phyloP scores from a whole-genome alignment of 306 rosid species.

The barrel medic (Medicago truncatula) region DNA sequence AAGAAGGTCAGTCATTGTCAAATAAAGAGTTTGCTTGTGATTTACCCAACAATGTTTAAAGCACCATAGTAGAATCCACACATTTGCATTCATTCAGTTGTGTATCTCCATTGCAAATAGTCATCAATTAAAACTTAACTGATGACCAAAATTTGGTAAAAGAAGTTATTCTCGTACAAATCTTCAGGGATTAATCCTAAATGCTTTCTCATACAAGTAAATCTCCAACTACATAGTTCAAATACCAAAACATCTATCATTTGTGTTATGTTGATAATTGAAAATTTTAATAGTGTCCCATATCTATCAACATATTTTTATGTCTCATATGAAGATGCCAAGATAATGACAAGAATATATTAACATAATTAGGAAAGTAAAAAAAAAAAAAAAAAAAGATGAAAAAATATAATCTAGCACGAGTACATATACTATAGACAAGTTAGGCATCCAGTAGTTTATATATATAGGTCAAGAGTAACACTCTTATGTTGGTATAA shows the following conservation, averaged over 20 bases:
- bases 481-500: conserved; percentile 78
- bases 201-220: background rate
- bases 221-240: background rate
- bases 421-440: conserved; percentile 2
- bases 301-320: too few species aligned
- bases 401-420: conserved; percentile 20
- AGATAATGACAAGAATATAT: background rate
- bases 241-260: background rate
- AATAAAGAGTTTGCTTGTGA: background rate
- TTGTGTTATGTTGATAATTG: background rate
- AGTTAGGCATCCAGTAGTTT: conserved; percentile 27
- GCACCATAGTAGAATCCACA: background rate
- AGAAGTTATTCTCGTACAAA: too few species aligned
- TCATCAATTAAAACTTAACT: background rate
- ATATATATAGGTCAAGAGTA: conserved; percentile 70
- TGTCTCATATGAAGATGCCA: background rate
- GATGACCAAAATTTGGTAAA: background rate
- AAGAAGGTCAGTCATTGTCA: background rate
- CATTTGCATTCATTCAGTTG: background rate
- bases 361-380: background rate
- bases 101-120: background rate
- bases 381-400: background rate
- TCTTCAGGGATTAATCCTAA: background rate
- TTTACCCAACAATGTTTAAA: conserved; percentile 2
- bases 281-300: background rate